A percentile compares a stretch with the other conserved stretches of the same genome.
Evolutionary conservation across 192 early-diverging fungal genomes (phyloP).

Genomic region (Linnemannia zychae): DNA sequence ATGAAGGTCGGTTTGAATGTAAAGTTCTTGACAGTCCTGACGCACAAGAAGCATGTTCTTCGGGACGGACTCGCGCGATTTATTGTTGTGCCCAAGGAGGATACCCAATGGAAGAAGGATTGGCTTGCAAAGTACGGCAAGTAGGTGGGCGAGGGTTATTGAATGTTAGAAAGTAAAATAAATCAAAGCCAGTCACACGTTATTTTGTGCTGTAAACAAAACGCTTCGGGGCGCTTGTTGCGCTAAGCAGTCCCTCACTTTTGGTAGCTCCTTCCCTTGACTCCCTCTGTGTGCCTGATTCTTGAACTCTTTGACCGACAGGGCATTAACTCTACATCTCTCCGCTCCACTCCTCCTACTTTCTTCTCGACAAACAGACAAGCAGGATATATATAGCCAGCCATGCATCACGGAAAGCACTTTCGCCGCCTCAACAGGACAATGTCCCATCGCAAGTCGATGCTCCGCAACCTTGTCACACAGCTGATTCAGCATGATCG

Average conservation of each 20-base stretch:
- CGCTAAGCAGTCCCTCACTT: constrained; percentile 16
- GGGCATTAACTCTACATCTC: not conserved
- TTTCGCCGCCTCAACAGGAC: constrained; percentile 74
- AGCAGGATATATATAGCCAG: constrained; percentile 4
- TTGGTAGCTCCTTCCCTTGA: not conserved
- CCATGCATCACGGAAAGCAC: constrained; percentile 73
- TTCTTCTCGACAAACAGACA: not conserved
- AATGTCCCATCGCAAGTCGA: constrained; percentile 76
- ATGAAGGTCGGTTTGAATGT: constrained; percentile 74
- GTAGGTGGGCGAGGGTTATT: not conserved
- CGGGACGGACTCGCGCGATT: constrained; percentile 89
- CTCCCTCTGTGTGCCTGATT: constrained; percentile 3
- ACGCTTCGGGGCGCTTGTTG: not conserved
- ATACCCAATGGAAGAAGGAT: constrained; percentile 56
- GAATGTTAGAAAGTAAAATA: not conserved
- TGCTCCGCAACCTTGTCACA: constrained; percentile 88
- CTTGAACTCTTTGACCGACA: not conserved
- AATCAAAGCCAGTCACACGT: not conserved
- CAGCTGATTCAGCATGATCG: constrained; percentile 89
- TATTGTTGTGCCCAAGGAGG: constrained; percentile 82
- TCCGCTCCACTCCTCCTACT: not conserved
- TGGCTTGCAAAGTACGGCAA: constrained; percentile 57
- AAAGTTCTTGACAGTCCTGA: constrained; percentile 74
- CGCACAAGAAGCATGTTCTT: constrained; percentile 76
- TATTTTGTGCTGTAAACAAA: not conserved